Evolutionary conservation across 106 monocot species (phyloP).

Genomic region (Posidonia australis): DNA sequence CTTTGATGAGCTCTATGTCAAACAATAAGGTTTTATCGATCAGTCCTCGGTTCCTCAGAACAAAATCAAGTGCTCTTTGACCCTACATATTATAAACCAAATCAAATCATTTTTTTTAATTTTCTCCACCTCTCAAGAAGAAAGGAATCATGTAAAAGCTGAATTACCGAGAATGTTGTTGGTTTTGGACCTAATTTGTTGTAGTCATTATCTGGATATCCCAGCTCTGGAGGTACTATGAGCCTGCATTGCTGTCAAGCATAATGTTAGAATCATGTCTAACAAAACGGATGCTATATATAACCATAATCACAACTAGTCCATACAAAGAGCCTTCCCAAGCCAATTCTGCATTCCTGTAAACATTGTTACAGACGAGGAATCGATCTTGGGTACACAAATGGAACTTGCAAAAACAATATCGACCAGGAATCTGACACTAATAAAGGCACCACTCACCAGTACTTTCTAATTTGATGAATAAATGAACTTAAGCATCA

Average conservation of each 20-base stretch:
- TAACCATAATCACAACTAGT: neutral
- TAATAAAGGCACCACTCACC: neutral
- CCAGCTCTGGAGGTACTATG: constrained; percentile 91
- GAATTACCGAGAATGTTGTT: constrained; percentile 75
- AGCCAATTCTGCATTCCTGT: too few species aligned
- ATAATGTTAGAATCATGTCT: constrained; percentile 3
- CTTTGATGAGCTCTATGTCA: constrained; percentile 83
- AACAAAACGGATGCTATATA: neutral
- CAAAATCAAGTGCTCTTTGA: constrained; percentile 91
- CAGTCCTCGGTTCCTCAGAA: constrained; percentile 87
- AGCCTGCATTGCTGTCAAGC: constrained; percentile 59
- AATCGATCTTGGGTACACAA: too few species aligned
- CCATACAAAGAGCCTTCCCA: too few species aligned
- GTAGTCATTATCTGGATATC: constrained; percentile 84
- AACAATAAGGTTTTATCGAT: constrained; percentile 96
- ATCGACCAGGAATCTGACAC: neutral
- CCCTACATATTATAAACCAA: constrained; percentile 30
- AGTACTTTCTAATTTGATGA: neutral
- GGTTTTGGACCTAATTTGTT: constrained; percentile 82
- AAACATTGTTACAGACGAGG: too few species aligned
- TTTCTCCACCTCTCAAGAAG: neutral
- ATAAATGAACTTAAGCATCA: neutral
- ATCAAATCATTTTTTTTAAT: neutral
- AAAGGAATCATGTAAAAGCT: neutral
- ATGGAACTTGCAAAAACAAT: too few species aligned